These are phyloP conservation scores for Aspergillus indologenus DNA, from an alignment of 495 filamentous ascomycete species.

Conservation along the genomic window DNA sequence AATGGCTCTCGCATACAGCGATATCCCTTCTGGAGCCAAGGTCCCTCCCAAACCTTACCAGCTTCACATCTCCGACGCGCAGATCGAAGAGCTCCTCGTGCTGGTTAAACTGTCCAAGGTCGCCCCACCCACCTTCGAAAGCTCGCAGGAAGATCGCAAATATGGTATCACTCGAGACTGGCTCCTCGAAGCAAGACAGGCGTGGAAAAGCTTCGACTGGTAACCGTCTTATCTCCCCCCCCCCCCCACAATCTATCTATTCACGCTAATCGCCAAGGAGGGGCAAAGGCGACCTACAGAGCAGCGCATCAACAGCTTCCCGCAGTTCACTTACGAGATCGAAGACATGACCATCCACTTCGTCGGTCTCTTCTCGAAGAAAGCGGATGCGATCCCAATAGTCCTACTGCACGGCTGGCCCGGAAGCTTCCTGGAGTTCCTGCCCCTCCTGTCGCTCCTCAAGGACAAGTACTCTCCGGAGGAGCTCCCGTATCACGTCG, in stretches of 20 bases:
- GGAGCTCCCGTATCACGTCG: conserved; percentile 61
- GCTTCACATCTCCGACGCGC: conserved; percentile 40
- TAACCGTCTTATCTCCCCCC: conserved; percentile 9
- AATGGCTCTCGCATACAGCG: neutral
- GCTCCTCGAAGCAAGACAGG: conserved; percentile 51
- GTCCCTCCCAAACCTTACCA: conserved; percentile 32
- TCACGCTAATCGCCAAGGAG: neutral
- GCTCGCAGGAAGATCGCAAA: conserved; percentile 37
- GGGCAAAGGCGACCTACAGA: conserved; percentile 1
- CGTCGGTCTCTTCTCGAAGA: conserved; percentile 57
- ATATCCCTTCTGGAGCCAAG: neutral
- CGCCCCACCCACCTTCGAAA: conserved; percentile 51
- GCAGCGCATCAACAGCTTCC: conserved; percentile 54
- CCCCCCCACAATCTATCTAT: neutral
- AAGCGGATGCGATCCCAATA: conserved; percentile 57
- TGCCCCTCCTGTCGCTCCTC: conserved; percentile 44
- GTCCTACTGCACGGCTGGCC: conserved; percentile 63
- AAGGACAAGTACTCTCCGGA: conserved; percentile 49
- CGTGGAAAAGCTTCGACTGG: conserved; percentile 53
- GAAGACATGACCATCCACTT: conserved; percentile 58
- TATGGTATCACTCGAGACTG: conserved; percentile 58
- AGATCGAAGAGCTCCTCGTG: conserved; percentile 46
- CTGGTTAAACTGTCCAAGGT: conserved; percentile 52
- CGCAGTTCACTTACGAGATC: conserved; percentile 56
- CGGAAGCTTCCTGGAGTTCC: conserved; percentile 27